A percentile compares a stretch with the other conserved stretches of the same genome.
phyloP scores from a whole-genome alignment of 2,329 filamentous ascomycete species.

The Monosporascus ibericus region DNA sequence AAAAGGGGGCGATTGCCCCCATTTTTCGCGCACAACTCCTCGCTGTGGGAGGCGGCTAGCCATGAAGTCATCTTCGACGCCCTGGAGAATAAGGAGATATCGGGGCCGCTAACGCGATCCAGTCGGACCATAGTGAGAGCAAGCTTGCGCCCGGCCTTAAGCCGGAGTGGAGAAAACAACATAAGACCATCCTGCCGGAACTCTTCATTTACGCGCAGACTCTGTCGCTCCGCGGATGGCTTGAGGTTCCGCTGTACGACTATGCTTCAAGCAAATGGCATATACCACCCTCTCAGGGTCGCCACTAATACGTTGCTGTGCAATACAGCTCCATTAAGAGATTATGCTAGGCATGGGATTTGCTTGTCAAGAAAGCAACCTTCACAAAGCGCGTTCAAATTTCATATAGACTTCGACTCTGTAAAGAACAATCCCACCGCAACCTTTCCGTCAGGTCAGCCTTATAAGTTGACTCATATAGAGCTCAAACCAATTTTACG shows the following conservation, averaged over 20 bases:
- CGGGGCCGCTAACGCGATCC: background rate
- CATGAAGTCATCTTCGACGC: conserved; percentile 1
- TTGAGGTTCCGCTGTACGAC: background rate
- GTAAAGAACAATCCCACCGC: background rate
- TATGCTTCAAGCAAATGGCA: background rate
- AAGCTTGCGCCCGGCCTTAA: background rate
- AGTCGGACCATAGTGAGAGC: background rate
- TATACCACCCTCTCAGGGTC: background rate
- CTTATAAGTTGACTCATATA: too few relatives aligned
- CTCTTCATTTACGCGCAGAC: background rate
- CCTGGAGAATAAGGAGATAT: background rate
- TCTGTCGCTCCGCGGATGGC: background rate
- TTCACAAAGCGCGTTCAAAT: too few relatives aligned
- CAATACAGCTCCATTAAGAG: too few relatives aligned
- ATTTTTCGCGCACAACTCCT: background rate
- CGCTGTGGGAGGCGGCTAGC: conserved; percentile 1
- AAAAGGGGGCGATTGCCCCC: background rate
- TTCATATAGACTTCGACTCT: too few relatives aligned
- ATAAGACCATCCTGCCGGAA: background rate
- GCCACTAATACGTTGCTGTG: background rate
- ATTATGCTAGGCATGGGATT: background rate
- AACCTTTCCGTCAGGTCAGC: background rate
- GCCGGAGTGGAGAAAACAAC: background rate
- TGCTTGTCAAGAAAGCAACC: too few relatives aligned
- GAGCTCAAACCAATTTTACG: conserved; percentile 8